These are phyloP conservation scores for Funneliformis caledonium DNA, from an alignment of 371 early-diverging fungal genomes.

Conservation along the genomic window DNA sequence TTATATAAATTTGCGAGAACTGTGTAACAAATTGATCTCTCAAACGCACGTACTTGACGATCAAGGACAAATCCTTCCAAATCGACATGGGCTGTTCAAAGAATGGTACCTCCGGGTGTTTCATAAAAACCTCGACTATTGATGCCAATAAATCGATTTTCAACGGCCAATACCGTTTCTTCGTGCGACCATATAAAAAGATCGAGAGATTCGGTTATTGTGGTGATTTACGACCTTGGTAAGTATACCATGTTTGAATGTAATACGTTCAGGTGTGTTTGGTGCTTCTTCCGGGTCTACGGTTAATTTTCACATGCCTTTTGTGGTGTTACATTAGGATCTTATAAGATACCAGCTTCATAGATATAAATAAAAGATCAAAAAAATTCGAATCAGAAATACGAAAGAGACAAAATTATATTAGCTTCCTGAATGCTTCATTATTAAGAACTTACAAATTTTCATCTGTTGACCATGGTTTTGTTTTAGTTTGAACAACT, in stretches of 20 bases:
- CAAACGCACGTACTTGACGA: conserved; percentile 90
- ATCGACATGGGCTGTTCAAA: conserved; percentile 93
- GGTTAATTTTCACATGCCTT: conserved; percentile 98
- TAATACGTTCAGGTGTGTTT: conserved; percentile 92
- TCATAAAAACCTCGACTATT: conserved; percentile 97
- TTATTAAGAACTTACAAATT: conserved; percentile 71
- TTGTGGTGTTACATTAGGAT: conserved; percentile 92
- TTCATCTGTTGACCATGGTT: conserved; percentile 99
- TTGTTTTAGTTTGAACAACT: conserved; percentile 92
- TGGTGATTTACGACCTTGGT: conserved; percentile 83
- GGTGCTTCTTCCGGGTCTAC: conserved; percentile 95
- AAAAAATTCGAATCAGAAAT: not conserved
- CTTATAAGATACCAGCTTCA: conserved; percentile 90
- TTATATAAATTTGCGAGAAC: conserved; percentile 86
- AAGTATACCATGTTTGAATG: conserved; percentile 89
- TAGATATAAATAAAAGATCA: not conserved
- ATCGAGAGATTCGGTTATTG: conserved; percentile 72
- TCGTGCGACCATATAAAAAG: no score
- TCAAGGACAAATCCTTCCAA: conserved; percentile 93
- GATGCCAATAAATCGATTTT: conserved; percentile 97
- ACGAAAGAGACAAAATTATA: not conserved
- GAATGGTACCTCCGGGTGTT: conserved; percentile 95
- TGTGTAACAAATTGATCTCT: conserved; percentile 87
- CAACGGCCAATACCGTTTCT: conserved; percentile 97
- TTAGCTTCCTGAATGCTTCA: not conserved